These are phyloP conservation scores for Posidonia oceanica DNA, from an alignment of 116 monocot species.

Conservation along the genomic window DNA sequence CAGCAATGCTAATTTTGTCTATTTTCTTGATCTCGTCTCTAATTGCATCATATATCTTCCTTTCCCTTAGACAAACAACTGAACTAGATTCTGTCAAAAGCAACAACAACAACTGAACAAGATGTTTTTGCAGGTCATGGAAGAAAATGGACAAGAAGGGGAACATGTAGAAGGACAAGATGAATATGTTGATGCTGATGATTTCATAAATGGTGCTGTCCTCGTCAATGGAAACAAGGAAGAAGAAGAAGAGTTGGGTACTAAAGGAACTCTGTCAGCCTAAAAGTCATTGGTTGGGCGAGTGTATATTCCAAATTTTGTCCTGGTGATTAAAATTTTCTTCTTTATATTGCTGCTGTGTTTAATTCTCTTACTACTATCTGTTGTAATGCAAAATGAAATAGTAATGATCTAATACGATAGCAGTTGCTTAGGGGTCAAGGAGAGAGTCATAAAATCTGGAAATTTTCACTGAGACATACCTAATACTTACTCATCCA, in stretches of 20 bases:
- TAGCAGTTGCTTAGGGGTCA: neutral
- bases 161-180: slow-evolving; percentile 15
- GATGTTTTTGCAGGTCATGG: slow-evolving; percentile 20
- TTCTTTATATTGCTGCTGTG: neutral
- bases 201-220: slow-evolving; percentile 42
- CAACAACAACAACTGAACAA: neutral
- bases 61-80: too few species aligned
- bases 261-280: slow-evolving; percentile 48
- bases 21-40: neutral
- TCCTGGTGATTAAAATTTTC: slow-evolving; percentile 15
- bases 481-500: too few species aligned
- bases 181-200: slow-evolving; percentile 49
- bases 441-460: neutral
- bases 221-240: slow-evolving; percentile 54
- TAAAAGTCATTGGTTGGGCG: slow-evolving; percentile 41
- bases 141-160: slow-evolving; percentile 22
- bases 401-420: too few species aligned
- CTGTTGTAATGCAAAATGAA: neutral
- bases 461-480: too few species aligned
- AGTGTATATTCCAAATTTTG: slow-evolving; percentile 24
- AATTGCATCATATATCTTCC: too few species aligned
- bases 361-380: neutral
- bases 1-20: neutral
- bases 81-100: too few species aligned
- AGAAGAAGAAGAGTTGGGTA: slow-evolving; percentile 73